A percentile compares a stretch with the other conserved stretches of the same genome.
Conservation (phyloP, 2,329 filamentous ascomycete genomes). For the Macrophomina phaseolina region DNA sequence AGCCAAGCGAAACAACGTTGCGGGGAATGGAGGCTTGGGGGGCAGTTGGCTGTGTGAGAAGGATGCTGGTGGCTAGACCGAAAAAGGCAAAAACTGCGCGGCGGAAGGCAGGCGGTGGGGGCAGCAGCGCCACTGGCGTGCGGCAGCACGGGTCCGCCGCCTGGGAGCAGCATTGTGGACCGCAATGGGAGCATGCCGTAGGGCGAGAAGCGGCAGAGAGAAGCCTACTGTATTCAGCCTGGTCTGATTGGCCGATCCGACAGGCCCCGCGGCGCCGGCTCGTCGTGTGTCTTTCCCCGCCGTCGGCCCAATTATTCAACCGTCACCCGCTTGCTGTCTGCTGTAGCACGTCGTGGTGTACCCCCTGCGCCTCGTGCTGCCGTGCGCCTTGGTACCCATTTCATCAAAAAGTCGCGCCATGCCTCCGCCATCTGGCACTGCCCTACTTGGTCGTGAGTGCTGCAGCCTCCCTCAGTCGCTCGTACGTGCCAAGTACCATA, state of each 20-base stretch:
- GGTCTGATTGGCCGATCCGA: background rate
- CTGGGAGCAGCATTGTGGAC: no score
- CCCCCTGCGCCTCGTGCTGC: background rate
- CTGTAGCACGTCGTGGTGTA: background rate
- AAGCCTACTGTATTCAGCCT: background rate
- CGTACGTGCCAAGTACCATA: no score
- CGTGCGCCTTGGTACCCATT: no score
- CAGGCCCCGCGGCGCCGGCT: background rate
- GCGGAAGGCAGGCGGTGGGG: background rate
- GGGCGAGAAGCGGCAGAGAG: conserved; percentile 2
- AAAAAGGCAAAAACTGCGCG: background rate
- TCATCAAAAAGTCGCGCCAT: no score
- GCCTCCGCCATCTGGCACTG: no score
- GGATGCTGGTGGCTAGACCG: background rate
- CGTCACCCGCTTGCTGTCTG: background rate
- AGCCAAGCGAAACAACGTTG: background rate
- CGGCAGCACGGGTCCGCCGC: background rate
- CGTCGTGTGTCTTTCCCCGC: background rate
- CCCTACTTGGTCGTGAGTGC: no score
- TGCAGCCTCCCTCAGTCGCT: no score
- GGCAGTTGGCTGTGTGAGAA: background rate
- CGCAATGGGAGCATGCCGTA: background rate
- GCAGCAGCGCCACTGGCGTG: background rate
- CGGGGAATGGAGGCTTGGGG: background rate
- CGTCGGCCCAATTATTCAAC: background rate